Evolutionary conservation across 2,329 filamentous ascomycete species (phyloP), one percentile per base, ranked within the genome.

Genomic region (Beauveria pseudobassiana): DNA sequence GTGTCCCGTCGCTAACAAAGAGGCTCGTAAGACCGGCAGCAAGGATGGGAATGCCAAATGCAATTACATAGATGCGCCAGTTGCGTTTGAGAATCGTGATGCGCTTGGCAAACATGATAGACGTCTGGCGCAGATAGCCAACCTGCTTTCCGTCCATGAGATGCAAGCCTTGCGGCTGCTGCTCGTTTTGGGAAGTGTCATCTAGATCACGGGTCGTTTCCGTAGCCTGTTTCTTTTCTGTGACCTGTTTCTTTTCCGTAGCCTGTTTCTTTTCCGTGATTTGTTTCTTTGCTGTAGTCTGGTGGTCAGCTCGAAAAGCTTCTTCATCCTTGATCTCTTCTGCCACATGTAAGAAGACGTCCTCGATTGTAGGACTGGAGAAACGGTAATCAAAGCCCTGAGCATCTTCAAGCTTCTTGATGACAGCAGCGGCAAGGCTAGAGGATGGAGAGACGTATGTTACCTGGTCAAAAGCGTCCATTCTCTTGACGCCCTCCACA

Each of bases 291-390:
- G 72, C 72, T 2, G 65, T 10, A 52, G 38, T 7, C 46, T 42
- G 69, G 10, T 69, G 69, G n/a, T 62, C 55, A 2, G 59, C 64
- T 2, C 65, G 66, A 59, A 72, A 70, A 12, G 69, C 67, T 53
- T 73, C 74, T 65, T 88, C 83, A 6, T 80, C 80, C 62, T 80
- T 82, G 63, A 91, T 82, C 71, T 96, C 92, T 69, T 93, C 90
- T 0, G 92, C 91, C 45, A 96, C 80, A 65, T 90, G 87, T 26
- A 97, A 76, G 73, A 97, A 97, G 0, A 96, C 92, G 67, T 96
- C 92, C 71, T 97, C 93, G 46, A 97, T 92, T 0, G 91, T 96
- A 0, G 93, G 93, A 0, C 91, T 91, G 18, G 89, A 89, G 66
- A 96, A 89, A 62, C 92, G 87, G 71, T 96, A 96, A 62, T 96